Conservation (phyloP, 2,329 filamentous ascomycete genomes). For the Fusarium vanettenii region DNA sequence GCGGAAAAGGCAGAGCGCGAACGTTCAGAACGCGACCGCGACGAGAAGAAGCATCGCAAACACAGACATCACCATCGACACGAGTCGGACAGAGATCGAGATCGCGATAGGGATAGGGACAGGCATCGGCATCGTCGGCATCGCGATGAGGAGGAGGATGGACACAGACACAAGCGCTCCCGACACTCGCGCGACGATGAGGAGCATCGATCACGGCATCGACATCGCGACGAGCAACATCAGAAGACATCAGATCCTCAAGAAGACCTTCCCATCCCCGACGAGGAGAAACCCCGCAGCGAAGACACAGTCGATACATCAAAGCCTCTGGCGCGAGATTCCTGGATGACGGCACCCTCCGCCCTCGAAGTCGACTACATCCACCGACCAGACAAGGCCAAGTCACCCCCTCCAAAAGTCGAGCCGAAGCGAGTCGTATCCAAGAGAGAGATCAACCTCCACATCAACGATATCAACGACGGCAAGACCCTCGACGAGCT, state of each 20-base stretch:
- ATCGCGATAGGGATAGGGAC: slow-evolving; percentile 41
- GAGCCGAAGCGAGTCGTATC: slow-evolving; percentile 80
- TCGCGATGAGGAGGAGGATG: slow-evolving; percentile 43
- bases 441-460: slow-evolving; percentile 81
- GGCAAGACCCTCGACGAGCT: slow-evolving; percentile 52
- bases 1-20: slow-evolving; percentile 69
- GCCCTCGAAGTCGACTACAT: slow-evolving; percentile 87
- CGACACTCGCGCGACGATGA: slow-evolving; percentile 53
- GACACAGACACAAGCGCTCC: slow-evolving; percentile 44
- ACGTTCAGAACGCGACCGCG: slow-evolving; percentile 57
- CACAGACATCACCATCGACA: slow-evolving; percentile 62
- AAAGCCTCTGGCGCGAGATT: slow-evolving; percentile 73
- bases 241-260: slow-evolving; percentile 60
- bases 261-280: slow-evolving; percentile 62
- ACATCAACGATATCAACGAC: slow-evolving; percentile 69
- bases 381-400: slow-evolving; percentile 68
- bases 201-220: slow-evolving; percentile 56
- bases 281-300: slow-evolving; percentile 57
- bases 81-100: slow-evolving; percentile 43
- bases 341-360: slow-evolving; percentile 94
- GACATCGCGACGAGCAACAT: slow-evolving; percentile 40
- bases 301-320: slow-evolving; percentile 41
- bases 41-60: slow-evolving; percentile 56
- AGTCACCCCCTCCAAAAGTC: slow-evolving; percentile 62
- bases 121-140: slow-evolving; percentile 38